Evolutionary conservation across 495 filamentous ascomycete species (phyloP).

Genomic region (Penicillium simplicissimum): DNA sequence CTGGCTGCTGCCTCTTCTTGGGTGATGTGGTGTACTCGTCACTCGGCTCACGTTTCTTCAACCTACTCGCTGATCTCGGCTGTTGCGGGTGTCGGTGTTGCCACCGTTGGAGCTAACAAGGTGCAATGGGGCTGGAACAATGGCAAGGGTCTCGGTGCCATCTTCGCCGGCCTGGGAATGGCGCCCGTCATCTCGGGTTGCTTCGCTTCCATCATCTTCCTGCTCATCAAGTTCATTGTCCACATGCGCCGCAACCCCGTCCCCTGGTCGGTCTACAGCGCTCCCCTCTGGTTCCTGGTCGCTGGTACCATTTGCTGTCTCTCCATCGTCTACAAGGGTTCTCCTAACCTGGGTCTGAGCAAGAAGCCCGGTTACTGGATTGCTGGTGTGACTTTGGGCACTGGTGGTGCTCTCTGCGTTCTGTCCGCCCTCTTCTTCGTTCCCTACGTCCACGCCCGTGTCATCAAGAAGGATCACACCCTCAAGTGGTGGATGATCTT

Average conservation of each 20-base stretch:
- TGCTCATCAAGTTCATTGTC: slow-evolving; percentile 60
- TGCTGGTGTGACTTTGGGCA: slow-evolving; percentile 56
- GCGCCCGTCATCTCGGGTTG: slow-evolving; percentile 58
- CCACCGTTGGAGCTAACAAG: slow-evolving; percentile 54
- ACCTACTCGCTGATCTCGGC: slow-evolving; percentile 66
- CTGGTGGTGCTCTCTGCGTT: slow-evolving; percentile 50
- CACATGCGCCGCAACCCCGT: slow-evolving; percentile 58
- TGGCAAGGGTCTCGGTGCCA: slow-evolving; percentile 59
- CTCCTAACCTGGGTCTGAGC: slow-evolving; percentile 54
- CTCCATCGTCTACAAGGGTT: slow-evolving; percentile 66
- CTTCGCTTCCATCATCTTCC: slow-evolving; percentile 59
- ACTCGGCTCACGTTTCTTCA: slow-evolving; percentile 63
- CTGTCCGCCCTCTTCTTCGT: slow-evolving; percentile 61
- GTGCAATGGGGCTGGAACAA: slow-evolving; percentile 65
- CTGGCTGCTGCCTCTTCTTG: slow-evolving; percentile 55
- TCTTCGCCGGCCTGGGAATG: slow-evolving; percentile 62
- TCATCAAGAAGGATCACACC: slow-evolving; percentile 55
- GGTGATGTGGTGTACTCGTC: slow-evolving; percentile 63
- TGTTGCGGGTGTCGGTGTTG: slow-evolving; percentile 62
- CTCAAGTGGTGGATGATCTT: slow-evolving; percentile 57
- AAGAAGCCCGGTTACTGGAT: slow-evolving; percentile 59
- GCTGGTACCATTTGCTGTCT: slow-evolving; percentile 58
- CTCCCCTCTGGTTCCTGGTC: slow-evolving; percentile 60
- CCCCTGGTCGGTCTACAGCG: slow-evolving; percentile 56
- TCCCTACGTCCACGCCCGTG: slow-evolving; percentile 53